These are phyloP conservation scores for Polytolypa hystricis DNA, from an alignment of 2,329 filamentous ascomycete species.

Conservation along the genomic window DNA sequence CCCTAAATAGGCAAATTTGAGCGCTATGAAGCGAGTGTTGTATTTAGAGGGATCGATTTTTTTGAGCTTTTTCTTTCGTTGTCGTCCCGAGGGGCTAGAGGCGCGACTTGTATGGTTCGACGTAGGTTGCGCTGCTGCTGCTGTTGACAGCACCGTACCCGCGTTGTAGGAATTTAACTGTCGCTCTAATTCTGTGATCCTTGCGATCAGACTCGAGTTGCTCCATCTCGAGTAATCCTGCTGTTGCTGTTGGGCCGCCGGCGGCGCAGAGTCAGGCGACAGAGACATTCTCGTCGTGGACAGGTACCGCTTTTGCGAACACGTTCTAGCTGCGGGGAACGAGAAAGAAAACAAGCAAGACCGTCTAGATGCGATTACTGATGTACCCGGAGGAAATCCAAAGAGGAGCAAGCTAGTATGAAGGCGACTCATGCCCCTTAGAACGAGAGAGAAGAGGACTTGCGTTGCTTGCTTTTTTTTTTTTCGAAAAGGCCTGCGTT, in stretches of 20 bases:
- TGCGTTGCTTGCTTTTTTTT: no score
- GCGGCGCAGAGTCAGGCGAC: background rate
- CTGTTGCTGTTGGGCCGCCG: background rate
- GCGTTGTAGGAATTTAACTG: slow-evolving; percentile 42
- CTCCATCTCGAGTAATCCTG: slow-evolving; percentile 56
- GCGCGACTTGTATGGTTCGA: slow-evolving; percentile 11
- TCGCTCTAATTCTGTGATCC: slow-evolving; percentile 56
- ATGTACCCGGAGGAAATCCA: no score
- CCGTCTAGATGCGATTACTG: no score
- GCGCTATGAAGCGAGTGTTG: slow-evolving; percentile 69
- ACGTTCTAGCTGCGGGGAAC: no score
- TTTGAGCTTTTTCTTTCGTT: slow-evolving; percentile 34
- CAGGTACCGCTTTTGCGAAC: no score
- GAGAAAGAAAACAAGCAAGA: no score
- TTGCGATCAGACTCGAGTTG: slow-evolving; percentile 54
- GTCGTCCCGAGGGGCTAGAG: slow-evolving; percentile 18
- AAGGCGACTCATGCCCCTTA: no score
- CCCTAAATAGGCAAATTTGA: slow-evolving; percentile 90
- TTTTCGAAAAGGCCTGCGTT: no score
- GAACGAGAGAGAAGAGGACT: no score
- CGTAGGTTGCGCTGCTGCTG: slow-evolving; percentile 1
- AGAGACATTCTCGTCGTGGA: background rate
- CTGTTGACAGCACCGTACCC: background rate
- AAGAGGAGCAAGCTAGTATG: no score
- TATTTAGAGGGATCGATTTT: slow-evolving; percentile 71